Evolutionary conservation across 2,329 filamentous ascomycete genomes (phyloP).

Genomic region (Xylaria sp.): DNA sequence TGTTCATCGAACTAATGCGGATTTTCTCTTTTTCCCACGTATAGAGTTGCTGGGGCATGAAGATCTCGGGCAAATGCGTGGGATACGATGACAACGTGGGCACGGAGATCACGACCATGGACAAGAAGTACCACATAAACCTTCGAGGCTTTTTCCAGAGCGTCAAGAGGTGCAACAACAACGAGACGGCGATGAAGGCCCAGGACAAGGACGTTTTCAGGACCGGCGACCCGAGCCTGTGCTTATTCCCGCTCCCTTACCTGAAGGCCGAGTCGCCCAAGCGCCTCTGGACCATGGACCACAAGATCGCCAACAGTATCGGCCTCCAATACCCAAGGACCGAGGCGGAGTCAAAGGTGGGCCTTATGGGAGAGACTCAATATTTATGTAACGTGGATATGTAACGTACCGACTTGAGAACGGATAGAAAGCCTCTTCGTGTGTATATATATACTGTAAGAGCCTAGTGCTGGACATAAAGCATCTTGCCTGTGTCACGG

Average conservation of each 20-base stretch:
- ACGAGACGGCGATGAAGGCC: neutral
- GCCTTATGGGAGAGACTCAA: no score
- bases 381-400: no score
- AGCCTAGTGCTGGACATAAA: no score
- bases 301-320: neutral
- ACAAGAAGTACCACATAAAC: neutral
- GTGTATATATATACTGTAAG: no score
- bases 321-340: no score
- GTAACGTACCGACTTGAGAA: no score
- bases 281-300: neutral
- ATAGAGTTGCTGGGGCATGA: conserved; percentile 7
- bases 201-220: neutral
- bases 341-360: no score
- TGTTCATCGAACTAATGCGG: no score
- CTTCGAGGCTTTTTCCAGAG: conserved; percentile 6
- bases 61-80: neutral
- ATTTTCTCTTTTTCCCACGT: neutral
- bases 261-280: neutral
- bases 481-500: no score
- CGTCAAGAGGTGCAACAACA: conserved; percentile 9
- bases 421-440: no score
- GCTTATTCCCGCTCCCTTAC: conserved; percentile 7
- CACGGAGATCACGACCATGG: neutral
- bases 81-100: conserved; percentile 4
- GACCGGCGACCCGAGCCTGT: neutral